Evolutionary conservation across 306 rosid genomes (phyloP), one percentile per base, ranked within the genome.

Genomic region (Dryas drummondii): DNA sequence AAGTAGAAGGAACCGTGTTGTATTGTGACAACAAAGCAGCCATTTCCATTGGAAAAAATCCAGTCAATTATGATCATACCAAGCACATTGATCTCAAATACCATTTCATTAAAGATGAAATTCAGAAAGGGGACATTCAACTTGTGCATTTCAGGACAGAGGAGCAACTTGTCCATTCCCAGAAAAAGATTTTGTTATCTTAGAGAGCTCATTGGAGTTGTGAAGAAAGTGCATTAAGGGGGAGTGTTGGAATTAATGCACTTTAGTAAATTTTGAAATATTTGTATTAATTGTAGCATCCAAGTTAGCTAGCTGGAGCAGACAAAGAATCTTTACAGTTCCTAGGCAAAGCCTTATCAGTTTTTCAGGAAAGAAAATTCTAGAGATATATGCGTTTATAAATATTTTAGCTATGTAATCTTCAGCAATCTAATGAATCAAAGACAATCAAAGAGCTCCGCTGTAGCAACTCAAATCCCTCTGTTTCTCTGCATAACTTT

Each of bases 221-320:
- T 12, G 16, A 60, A 26, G 42, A 26, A 26, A 32, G 22, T 32
- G 26, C 65, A 60, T 19, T 22, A 60, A 60, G 65, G 65, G 65
- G 42, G 37, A 60, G 65, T 60, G 65, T 60, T 60, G 65, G 65
- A 60, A 60, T 60, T 60, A 22, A 60, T 60, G 66, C 13, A 60
- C n/a, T 60, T 27, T 60, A 32, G 3, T 32, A 32, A 22, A 22
- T 32, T 32, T 32, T 32, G 37, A 32, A 1, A 1, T 32, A 32
- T 1, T 32, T 1, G 37, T 2, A 32, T 32, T 32, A 32, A 32
- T 32, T 1, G 37, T 2, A 32, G 37, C 37, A 32, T 1, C 37
- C 37, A 32, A 32, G 2, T 32, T 32, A 32, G 3, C 37, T 32
- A 32, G 22, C 22, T 22, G 22, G 22, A 22, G 22, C 37, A 32